phyloP scores from a whole-genome alignment of 805 yeast genomes.

The Myxozyma kluyveri region DNA sequence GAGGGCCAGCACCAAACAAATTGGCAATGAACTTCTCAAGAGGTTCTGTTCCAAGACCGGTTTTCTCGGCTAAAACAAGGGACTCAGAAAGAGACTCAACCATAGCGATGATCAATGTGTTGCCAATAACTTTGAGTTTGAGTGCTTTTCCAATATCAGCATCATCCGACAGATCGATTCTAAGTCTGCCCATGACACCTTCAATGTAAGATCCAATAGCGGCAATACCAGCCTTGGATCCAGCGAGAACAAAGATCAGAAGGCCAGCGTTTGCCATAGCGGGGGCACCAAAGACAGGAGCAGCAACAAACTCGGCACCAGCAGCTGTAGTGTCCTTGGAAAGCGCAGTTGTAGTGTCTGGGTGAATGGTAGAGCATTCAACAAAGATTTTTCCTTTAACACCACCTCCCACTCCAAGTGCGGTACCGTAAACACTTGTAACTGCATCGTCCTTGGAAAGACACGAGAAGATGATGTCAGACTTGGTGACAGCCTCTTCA shows the following conservation, averaged over 20 bases:
- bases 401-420: slow-evolving; percentile 20
- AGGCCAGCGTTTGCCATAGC: slow-evolving; percentile 34
- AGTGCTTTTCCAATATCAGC: slow-evolving; percentile 32
- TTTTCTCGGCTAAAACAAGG: slow-evolving; percentile 33
- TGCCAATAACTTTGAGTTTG: slow-evolving; percentile 34
- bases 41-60: slow-evolving; percentile 31
- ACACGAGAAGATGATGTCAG: slow-evolving; percentile 31
- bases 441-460: slow-evolving; percentile 27
- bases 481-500: slow-evolving; percentile 25
- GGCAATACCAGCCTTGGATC: slow-evolving; percentile 30
- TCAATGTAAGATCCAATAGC: slow-evolving; percentile 29
- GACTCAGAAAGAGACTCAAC: slow-evolving; percentile 34
- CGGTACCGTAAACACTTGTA: slow-evolving; percentile 16
- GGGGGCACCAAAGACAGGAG: slow-evolving; percentile 37
- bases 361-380: slow-evolving; percentile 35
- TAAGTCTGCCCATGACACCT: slow-evolving; percentile 34
- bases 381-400: slow-evolving; percentile 31
- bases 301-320: slow-evolving; percentile 32
- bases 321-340: slow-evolving; percentile 14
- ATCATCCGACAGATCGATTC: slow-evolving; percentile 32
- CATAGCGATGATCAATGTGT: slow-evolving; percentile 34
- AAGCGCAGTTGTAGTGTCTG: slow-evolving; percentile 32
- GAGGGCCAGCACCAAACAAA: slow-evolving; percentile 29
- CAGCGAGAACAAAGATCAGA: slow-evolving; percentile 33
- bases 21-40: slow-evolving; percentile 28